phyloP scores from a whole-genome alignment of 495 filamentous ascomycete genomes.

The Letharia lupina region DNA sequence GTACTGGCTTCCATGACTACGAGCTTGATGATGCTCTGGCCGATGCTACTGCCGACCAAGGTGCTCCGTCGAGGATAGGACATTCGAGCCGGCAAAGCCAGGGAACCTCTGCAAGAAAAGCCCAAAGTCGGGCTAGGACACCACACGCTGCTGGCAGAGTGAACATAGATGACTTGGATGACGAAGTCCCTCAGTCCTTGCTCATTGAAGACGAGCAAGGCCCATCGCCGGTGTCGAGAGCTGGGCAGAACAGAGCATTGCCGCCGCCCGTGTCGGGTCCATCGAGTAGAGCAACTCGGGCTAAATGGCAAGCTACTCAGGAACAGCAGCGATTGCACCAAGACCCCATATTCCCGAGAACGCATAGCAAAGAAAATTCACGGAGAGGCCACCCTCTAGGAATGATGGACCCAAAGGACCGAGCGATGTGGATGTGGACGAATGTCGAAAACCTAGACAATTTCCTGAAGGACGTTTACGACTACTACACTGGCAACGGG shows the following conservation, averaged over 20 bases:
- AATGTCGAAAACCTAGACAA: slow-evolving; percentile 88
- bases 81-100: not conserved
- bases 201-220: slow-evolving; percentile 59
- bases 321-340: slow-evolving; percentile 53
- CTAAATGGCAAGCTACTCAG: slow-evolving; percentile 61
- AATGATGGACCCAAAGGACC: slow-evolving; percentile 60
- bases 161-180: slow-evolving; percentile 68
- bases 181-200: slow-evolving; percentile 86
- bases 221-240: slow-evolving; percentile 33
- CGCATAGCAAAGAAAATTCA: slow-evolving; percentile 3
- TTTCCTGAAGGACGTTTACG: slow-evolving; percentile 84
- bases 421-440: slow-evolving; percentile 91
- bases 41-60: slow-evolving; percentile 53
- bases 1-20: slow-evolving; percentile 57
- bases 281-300: slow-evolving; percentile 43
- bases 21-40: slow-evolving; percentile 61
- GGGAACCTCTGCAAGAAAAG: slow-evolving; percentile 28
- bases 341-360: slow-evolving; percentile 27
- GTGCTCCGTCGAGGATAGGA: slow-evolving; percentile 13
- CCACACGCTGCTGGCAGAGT: not conserved
- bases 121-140: slow-evolving; percentile 36
- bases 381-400: slow-evolving; percentile 38
- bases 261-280: slow-evolving; percentile 42
- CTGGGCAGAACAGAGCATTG: slow-evolving; percentile 29
- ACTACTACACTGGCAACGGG: slow-evolving; percentile 77